A percentile compares a stretch with the other conserved stretches of the same genome.
phyloP scores from a whole-genome alignment of 805 yeast species.

The Wickerhamomyces sydowiorum region DNA sequence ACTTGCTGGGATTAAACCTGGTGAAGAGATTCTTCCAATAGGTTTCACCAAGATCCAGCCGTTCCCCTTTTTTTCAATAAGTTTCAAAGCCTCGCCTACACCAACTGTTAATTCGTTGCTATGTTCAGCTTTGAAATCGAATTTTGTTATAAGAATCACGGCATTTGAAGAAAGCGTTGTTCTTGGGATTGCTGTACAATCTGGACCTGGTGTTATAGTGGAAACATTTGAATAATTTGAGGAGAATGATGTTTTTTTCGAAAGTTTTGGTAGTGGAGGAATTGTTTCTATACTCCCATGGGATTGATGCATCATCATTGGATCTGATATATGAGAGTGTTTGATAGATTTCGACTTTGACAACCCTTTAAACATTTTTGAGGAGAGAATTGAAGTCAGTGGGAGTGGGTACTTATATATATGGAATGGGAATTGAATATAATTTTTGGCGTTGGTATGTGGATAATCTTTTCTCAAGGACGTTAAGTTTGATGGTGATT shows the following conservation, averaged over 20 bases:
- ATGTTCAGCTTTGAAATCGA: slow-evolving; percentile 37
- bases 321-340: not conserved
- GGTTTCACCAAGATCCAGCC: slow-evolving; percentile 56
- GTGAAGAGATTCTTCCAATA: slow-evolving; percentile 37
- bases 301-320: not conserved
- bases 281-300: not conserved
- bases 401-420: not conserved
- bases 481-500: no score
- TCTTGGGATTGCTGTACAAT: slow-evolving; percentile 8
- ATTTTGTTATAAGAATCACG: slow-evolving; percentile 39
- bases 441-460: no score
- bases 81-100: slow-evolving; percentile 47
- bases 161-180: slow-evolving; percentile 5
- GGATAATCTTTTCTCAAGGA: no score
- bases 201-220: no score
- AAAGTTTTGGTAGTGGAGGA: not conserved
- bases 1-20: slow-evolving; percentile 49
- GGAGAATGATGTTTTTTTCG: not conserved
- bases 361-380: not conserved
- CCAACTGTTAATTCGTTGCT: slow-evolving; percentile 37
- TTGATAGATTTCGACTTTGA: not conserved
- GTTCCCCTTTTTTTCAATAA: slow-evolving; percentile 39
- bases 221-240: no score
- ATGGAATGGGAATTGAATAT: not conserved
- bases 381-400: not conserved